Evolutionary conservation across 257 asterid genomes (phyloP), one percentile per base, ranked within the genome.

Genomic region (Nicotiana sylvestris): DNA sequence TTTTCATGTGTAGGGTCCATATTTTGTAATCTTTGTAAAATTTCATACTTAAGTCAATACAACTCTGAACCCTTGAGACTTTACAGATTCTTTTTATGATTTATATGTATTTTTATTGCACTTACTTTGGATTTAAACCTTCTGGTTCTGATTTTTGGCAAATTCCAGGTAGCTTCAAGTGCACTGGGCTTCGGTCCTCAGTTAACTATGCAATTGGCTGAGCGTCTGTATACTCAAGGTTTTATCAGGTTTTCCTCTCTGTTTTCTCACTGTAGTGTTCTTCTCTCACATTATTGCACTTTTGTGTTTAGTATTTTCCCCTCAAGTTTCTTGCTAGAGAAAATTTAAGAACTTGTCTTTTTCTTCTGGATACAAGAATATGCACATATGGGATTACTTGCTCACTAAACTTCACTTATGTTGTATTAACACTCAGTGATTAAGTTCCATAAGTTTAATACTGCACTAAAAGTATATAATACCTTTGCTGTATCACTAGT

Each of bases 221-320:
- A 94, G 90, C 98, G 97, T 77, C 88, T 94, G 82, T 94, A 94
- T 68, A 94, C 97, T 81, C 98, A 92, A 89, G 98, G 98, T 88
- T 94, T 87, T 85, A 90, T 93, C 93, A 94, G 98, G 97, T 94
- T 83, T 85, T 81, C 76, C 53, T 53, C 67, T 83, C 86, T 78
- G 4, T 72, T 74, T 6, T 15, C 18, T 29, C 43, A 25, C 43
- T 74, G 58, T 27, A 3, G 4, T 49, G 62, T 49, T 27, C 78
- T 12, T 72, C 78, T 70, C 58, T 72, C 37, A 43, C 60, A 25
- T 46, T 7, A 11, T 4, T 9, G 0, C 37, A 46, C 37, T 72
- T 72, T 0, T 43, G 78, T 4, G 11, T 37, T 39, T 43, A 39
- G 5, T 39, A 10, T 39, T 70, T 39, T 39, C 35, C 13, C 4